A percentile compares a stretch with the other conserved stretches of the same genome.
Evolutionary conservation across 345 rosid species (phyloP).

Genomic region (Eucalyptus dawsonii): DNA sequence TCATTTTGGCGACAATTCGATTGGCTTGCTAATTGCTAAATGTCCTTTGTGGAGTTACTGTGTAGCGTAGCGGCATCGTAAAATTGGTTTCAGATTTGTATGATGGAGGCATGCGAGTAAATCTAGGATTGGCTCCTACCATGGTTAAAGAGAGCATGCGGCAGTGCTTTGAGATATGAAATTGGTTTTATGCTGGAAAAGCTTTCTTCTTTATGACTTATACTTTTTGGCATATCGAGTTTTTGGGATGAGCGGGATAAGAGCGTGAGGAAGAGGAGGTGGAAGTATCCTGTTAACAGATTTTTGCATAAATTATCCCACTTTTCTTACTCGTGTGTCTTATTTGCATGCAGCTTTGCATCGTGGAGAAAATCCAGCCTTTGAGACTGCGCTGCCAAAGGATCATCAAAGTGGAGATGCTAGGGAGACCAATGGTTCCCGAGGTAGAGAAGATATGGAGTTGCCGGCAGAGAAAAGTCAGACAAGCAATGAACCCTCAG

Average conservation of each 20-base stretch:
- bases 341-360: conserved; percentile 23
- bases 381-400: background rate
- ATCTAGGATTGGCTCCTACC: background rate
- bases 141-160: background rate
- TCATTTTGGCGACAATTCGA: background rate
- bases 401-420: background rate
- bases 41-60: background rate
- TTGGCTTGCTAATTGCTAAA: background rate
- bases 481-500: background rate
- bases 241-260: background rate
- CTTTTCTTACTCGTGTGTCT: background rate
- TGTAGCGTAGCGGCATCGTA: background rate
- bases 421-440: background rate
- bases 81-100: background rate
- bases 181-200: background rate
- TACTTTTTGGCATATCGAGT: background rate
- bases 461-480: background rate
- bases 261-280: background rate
- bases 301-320: background rate
- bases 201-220: background rate
- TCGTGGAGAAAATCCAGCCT: background rate
- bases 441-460: conserved; percentile 6
- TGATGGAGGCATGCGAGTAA: background rate
- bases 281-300: background rate
- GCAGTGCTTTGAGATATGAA: background rate